These are phyloP conservation scores for Gracilariopsis chorda DNA, from an alignment of 23 red algal genomes.

Conservation along the genomic window DNA sequence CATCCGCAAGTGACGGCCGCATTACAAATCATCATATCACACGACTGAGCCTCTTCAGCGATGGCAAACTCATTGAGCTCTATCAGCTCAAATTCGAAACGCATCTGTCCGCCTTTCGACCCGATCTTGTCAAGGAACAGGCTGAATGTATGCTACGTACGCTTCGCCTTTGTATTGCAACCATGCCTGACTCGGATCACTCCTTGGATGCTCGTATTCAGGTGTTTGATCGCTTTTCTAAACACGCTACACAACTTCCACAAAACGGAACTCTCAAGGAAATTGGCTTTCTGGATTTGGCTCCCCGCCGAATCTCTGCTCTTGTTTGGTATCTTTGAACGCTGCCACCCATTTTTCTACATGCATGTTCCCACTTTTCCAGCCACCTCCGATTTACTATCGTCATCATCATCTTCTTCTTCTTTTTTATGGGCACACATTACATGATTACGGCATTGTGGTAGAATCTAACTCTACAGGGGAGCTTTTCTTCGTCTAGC, in stretches of 20 bases:
- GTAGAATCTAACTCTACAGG: too few species aligned
- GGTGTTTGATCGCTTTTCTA: neutral
- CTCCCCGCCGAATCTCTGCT: neutral
- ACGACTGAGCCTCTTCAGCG: neutral
- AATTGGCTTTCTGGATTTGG: neutral
- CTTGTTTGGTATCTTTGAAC: neutral
- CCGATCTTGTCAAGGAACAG: neutral
- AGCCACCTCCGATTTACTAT: too few species aligned
- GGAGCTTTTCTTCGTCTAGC: too few species aligned
- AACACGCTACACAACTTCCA: neutral
- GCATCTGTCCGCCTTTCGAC: neutral
- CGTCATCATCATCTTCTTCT: too few species aligned
- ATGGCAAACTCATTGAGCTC: neutral
- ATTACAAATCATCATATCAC: neutral
- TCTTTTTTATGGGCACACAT: too few species aligned
- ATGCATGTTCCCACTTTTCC: too few species aligned
- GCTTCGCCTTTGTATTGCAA: neutral
- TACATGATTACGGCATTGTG: too few species aligned
- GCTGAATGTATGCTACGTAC: slow-evolving; percentile 13
- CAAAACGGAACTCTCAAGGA: neutral
- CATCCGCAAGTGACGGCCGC: neutral
- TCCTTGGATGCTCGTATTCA: neutral
- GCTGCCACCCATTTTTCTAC: too few species aligned
- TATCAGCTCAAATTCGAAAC: neutral
- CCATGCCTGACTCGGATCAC: neutral